Conservation (phyloP, 306 rosid genomes). For the Prunus campanulata region DNA sequence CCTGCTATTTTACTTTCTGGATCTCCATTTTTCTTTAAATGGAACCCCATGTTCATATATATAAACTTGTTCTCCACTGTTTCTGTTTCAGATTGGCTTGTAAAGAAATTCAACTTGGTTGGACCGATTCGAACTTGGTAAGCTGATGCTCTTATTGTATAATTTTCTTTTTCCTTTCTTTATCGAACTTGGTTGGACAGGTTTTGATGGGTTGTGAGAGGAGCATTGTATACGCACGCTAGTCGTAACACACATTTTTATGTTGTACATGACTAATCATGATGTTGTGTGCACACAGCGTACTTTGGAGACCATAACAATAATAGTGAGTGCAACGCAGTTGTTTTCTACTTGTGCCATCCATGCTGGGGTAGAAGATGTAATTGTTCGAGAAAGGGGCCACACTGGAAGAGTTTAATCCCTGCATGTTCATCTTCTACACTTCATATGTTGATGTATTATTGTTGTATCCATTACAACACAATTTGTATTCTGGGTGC, state of each 20-base stretch:
- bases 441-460: neutral
- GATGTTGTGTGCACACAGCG: constrained; percentile 42
- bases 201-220: constrained; percentile 4
- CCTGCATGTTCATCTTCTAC: neutral
- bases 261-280: neutral
- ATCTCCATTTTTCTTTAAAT: neutral
- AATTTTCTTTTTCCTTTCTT: no score
- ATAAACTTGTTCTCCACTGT: neutral
- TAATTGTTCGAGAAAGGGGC: constrained; percentile 1
- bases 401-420: constrained; percentile 31
- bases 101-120: constrained; percentile 83
- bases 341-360: constrained; percentile 53
- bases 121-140: constrained; percentile 76
- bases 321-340: constrained; percentile 77
- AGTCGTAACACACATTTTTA: neutral
- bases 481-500: neutral
- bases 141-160: constrained; percentile 8
- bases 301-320: constrained; percentile 59
- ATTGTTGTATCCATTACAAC: neutral
- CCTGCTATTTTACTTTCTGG: neutral
- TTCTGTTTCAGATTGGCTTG: constrained; percentile 69
- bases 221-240: neutral
- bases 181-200: constrained; percentile 75
- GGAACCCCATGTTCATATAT: neutral
- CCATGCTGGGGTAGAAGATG: constrained; percentile 51